Base-by-base conservation (phyloP, 2,329 filamentous ascomycete species). In the Polychaeton citri region DNA sequence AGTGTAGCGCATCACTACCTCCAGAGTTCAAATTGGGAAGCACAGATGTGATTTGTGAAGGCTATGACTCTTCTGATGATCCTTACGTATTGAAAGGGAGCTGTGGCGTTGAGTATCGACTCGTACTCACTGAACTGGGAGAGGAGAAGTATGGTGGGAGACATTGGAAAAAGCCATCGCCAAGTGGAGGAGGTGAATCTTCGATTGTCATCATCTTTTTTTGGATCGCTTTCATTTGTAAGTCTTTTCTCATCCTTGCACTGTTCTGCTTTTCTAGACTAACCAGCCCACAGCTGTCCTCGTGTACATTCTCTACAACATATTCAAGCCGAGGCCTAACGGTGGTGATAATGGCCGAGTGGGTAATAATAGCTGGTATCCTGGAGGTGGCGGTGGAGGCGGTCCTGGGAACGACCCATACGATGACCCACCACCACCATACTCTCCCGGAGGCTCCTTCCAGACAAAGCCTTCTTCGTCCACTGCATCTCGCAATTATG, bases 21-120 rank as follows among this genome's bases (percentile, higher is more conserved):
- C 56, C 65, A 8, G 74, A 79, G 45, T 76, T 79, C 59, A 79
- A 79, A 59, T 74, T 96, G 19, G 87, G 84, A 38, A 71, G 73
- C 42, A 95, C 88, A 8, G 87, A 96, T 43, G 88, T 96, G 37
- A 67, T 86, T 8, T 98, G 90, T 59, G 88, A 98, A 54, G 88
- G 90, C 8, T 96, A 94, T 61, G 65, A 72, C 39, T 68, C 65
- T 10, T 61, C 79, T 1, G 74, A 88, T 32, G 90, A 96, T 56
- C 75, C 76, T 0, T 92, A 85, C 57, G 72, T 96, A n/a, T 63
- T 96, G 36, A 86, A 82, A 51, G 90, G 90, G 16, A 90, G 82
- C 57, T 96, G 88, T 60, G 90, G 81, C 10, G 87, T 94, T 17
- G 84, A 94, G 61, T 96, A 96, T 59, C 70, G 79, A 10, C 61